These are phyloP conservation scores for Candida glaebosa DNA, from an alignment of 805 yeast genomes.

Conservation along the genomic window DNA sequence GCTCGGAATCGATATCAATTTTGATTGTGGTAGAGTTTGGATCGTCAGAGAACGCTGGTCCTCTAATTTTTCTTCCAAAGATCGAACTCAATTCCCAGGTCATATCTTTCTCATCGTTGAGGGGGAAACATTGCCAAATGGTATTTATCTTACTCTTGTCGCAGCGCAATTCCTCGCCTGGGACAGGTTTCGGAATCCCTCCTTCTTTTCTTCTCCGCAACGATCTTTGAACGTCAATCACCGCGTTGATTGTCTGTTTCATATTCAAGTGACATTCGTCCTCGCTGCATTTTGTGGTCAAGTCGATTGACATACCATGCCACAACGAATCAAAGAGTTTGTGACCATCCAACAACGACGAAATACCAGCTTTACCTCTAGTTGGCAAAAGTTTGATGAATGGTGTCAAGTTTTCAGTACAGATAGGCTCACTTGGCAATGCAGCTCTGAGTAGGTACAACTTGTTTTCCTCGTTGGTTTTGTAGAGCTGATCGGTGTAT, in stretches of 20 bases:
- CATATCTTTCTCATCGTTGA: constrained; percentile 46
- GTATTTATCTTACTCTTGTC: constrained; percentile 59
- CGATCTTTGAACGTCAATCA: constrained; percentile 66
- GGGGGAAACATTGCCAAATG: constrained; percentile 75
- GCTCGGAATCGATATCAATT: constrained; percentile 37
- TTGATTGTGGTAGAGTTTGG: constrained; percentile 38
- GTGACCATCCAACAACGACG: constrained; percentile 85
- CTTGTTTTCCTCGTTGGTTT: constrained; percentile 28
- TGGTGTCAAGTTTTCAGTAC: constrained; percentile 96
- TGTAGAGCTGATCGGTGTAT: constrained; percentile 20
- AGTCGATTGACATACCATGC: constrained; percentile 91
- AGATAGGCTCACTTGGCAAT: constrained; percentile 89
- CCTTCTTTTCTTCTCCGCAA: constrained; percentile 54
- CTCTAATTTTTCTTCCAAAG: constrained; percentile 66
- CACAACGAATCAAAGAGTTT: constrained; percentile 86
- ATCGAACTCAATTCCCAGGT: constrained; percentile 57
- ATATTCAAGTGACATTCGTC: constrained; percentile 47
- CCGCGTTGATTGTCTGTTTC: constrained; percentile 67
- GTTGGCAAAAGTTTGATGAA: constrained; percentile 87
- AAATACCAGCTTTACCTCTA: constrained; percentile 84
- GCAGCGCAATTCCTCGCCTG: constrained; percentile 70
- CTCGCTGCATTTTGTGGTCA: constrained; percentile 51
- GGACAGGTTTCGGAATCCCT: constrained; percentile 78
- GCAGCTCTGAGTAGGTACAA: constrained; percentile 74
- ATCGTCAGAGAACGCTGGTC: constrained; percentile 58